These are phyloP conservation scores for Fagopyrum homotropicum DNA, from an alignment of 148 eudicot species.

Conservation along the genomic window DNA sequence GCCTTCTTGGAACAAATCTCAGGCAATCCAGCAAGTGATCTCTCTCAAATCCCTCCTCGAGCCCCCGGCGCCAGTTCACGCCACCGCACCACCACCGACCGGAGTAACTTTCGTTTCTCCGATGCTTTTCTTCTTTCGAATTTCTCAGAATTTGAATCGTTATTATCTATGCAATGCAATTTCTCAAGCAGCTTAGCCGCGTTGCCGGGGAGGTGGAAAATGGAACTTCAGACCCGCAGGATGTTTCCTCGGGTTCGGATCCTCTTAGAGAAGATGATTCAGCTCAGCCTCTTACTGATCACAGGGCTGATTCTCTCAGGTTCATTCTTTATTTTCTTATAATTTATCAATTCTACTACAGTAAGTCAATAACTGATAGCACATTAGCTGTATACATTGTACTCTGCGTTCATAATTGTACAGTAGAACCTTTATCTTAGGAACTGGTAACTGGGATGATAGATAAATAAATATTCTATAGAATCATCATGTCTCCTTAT, in stretches of 20 bases:
- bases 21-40: constrained; percentile 95
- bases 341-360: background rate
- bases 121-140: background rate
- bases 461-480: background rate
- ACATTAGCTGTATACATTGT: constrained; percentile 1
- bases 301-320: constrained; percentile 25
- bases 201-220: constrained; percentile 20
- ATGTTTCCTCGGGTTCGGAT: constrained; percentile 18
- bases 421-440: background rate
- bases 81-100: constrained; percentile 12
- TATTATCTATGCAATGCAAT: background rate
- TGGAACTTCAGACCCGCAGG: constrained; percentile 17
- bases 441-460: too few relatives aligned
- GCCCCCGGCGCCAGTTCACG: constrained; percentile 28
- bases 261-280: constrained; percentile 21
- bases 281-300: constrained; percentile 11
- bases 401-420: background rate
- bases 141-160: background rate
- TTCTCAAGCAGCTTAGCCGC: constrained; percentile 25
- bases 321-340: background rate
- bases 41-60: constrained; percentile 79
- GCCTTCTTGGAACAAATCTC: constrained; percentile 99
- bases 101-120: constrained; percentile 2
- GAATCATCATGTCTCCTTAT: constrained; percentile 5
- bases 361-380: background rate